These are phyloP conservation scores for Apophysomyces variabilis DNA, from an alignment of 371 early-diverging fungal species.

Conservation along the genomic window DNA sequence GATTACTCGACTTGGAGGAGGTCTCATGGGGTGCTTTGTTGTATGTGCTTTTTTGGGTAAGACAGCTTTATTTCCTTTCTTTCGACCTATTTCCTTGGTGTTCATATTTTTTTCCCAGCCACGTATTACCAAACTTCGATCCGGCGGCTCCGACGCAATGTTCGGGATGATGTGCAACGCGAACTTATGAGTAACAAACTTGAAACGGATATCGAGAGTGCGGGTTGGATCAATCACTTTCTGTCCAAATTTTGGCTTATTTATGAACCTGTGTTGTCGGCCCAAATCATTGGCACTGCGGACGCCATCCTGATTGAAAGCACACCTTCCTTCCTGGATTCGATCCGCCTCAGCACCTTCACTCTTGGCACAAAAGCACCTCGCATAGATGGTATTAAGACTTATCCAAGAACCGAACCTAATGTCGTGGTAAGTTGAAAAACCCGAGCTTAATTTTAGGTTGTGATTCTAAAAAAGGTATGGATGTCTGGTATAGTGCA, in stretches of 20 bases:
- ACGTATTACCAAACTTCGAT: slow-evolving; percentile 82
- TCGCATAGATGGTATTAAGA: slow-evolving; percentile 87
- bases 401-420: slow-evolving; percentile 80
- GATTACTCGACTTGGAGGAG: slow-evolving; percentile 36
- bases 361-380: slow-evolving; percentile 98
- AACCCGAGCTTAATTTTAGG: neutral
- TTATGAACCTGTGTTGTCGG: slow-evolving; percentile 91
- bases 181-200: slow-evolving; percentile 58
- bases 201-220: slow-evolving; percentile 81
- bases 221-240: slow-evolving; percentile 98
- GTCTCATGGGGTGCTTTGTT: slow-evolving; percentile 47
- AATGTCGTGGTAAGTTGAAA: slow-evolving; percentile 74
- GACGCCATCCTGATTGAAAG: slow-evolving; percentile 79
- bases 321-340: slow-evolving; percentile 92
- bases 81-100: slow-evolving; percentile 11
- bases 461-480: neutral
- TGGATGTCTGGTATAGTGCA: slow-evolving; percentile 43
- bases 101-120: slow-evolving; percentile 34
- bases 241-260: slow-evolving; percentile 88
- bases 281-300: slow-evolving; percentile 75
- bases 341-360: slow-evolving; percentile 89
- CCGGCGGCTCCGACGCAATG: slow-evolving; percentile 69
- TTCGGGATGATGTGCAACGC: slow-evolving; percentile 75
- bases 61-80: slow-evolving; percentile 2
- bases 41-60: slow-evolving; percentile 50